These are phyloP conservation scores for Coemansia guatemalensis DNA, from an alignment of 192 early-diverging fungal species.

Conservation along the genomic window DNA sequence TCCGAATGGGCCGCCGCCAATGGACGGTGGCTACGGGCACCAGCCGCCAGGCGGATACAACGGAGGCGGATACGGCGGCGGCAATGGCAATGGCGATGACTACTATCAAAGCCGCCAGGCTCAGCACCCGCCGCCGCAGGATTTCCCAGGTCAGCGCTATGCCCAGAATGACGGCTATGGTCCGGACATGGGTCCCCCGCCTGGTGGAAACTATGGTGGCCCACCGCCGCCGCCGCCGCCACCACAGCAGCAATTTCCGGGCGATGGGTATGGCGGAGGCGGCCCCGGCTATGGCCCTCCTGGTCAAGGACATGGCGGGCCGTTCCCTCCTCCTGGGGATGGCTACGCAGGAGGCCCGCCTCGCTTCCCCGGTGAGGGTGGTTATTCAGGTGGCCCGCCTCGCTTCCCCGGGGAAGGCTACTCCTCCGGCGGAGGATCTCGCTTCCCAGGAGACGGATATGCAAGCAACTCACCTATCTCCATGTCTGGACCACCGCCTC, in stretches of 20 bases:
- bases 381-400: neutral
- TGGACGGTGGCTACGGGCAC: constrained; percentile 16
- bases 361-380: neutral
- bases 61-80: constrained; percentile 5
- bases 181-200: constrained; percentile 1
- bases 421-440: constrained; percentile 3
- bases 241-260: constrained; percentile 10
- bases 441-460: constrained; percentile 26
- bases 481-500: constrained; percentile 1
- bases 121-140: constrained; percentile 10
- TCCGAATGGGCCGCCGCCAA: constrained; percentile 9
- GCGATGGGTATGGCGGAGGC: constrained; percentile 17
- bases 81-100: constrained; percentile 8
- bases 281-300: constrained; percentile 12
- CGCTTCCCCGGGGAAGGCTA: neutral
- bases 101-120: constrained; percentile 14
- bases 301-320: constrained; percentile 5
- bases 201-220: constrained; percentile 7
- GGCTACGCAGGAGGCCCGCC: neutral
- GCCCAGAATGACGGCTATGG: constrained; percentile 22
- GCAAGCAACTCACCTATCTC: neutral
- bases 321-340: neutral
- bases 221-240: constrained; percentile 27
- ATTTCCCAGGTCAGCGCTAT: constrained; percentile 25
- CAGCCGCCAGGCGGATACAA: neutral